phyloP scores from a whole-genome alignment of 805 yeast species.

The Metschnikowia henanensis region DNA sequence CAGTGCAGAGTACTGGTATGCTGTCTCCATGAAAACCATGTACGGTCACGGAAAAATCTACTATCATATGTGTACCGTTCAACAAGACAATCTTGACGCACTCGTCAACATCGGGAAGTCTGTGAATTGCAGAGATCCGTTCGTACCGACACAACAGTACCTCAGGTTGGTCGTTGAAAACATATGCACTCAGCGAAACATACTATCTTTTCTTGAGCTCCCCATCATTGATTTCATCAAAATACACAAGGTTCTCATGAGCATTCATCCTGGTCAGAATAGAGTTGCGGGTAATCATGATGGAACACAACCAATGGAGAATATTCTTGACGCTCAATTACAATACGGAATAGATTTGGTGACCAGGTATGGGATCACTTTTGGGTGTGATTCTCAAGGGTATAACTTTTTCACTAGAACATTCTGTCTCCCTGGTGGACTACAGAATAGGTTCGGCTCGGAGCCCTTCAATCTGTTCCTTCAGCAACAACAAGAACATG shows the following conservation, averaged over 20 bases:
- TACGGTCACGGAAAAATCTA: conserved; percentile 86
- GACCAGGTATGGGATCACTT: conserved; percentile 61
- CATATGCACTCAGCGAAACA: conserved; percentile 63
- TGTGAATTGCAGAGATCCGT: conserved; percentile 78
- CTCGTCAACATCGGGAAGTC: conserved; percentile 77
- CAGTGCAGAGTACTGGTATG: conserved; percentile 83
- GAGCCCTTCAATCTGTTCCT: conserved; percentile 24
- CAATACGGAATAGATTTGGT: conserved; percentile 60
- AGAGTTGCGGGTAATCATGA: conserved; percentile 2
- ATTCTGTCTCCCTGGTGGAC: conserved; percentile 32
- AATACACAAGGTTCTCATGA: conserved; percentile 64
- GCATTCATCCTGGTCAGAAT: conserved; percentile 38
- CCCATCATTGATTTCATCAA: conserved; percentile 62
- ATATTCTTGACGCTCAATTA: conserved; percentile 45
- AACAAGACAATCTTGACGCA: conserved; percentile 73
- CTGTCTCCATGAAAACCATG: conserved; percentile 66
- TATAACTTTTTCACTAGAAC: conserved; percentile 57
- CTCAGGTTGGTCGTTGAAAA: conserved; percentile 77
- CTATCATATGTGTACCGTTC: conserved; percentile 87
- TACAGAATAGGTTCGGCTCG: conserved; percentile 29
- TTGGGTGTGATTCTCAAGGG: conserved; percentile 67
- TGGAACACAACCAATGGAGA: conserved; percentile 19
- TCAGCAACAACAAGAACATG: conserved; percentile 28
- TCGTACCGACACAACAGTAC: conserved; percentile 80
- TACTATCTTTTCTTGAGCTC: conserved; percentile 57